phyloP scores from a whole-genome alignment of 306 rosid genomes.

The Glycine tomentella region DNA sequence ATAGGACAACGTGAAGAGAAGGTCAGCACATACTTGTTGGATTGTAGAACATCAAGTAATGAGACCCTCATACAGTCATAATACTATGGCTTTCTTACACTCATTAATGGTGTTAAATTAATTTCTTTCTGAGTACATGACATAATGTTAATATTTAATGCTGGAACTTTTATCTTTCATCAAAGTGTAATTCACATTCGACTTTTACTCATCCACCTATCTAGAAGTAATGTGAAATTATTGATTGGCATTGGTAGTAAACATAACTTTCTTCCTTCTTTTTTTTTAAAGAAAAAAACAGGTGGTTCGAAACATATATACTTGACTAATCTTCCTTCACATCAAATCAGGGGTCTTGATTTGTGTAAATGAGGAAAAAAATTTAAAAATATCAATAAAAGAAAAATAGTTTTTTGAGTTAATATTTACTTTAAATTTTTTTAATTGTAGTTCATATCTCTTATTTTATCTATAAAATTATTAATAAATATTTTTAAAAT shows the following conservation, averaged over 20 bases:
- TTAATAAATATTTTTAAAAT: no score
- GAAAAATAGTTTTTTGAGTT: no score
- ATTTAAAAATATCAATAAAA: no score
- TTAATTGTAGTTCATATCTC: no score
- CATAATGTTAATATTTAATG: slow-evolving; percentile 1
- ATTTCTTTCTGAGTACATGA: neutral
- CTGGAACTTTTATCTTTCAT: neutral
- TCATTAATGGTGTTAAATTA: slow-evolving; percentile 10
- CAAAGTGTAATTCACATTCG: neutral
- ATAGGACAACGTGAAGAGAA: slow-evolving; percentile 32
- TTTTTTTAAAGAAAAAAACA: no score
- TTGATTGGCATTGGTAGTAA: neutral
- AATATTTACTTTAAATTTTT: no score
- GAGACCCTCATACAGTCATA: neutral
- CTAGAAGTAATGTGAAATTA: neutral
- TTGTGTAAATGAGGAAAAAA: no score
- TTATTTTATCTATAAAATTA: no score
- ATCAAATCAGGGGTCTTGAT: no score
- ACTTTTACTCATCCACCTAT: neutral
- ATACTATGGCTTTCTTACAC: neutral
- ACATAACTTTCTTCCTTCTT: neutral
- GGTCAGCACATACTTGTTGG: slow-evolving; percentile 14
- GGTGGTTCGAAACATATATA: no score
- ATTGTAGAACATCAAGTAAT: slow-evolving; percentile 7
- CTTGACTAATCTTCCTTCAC: no score